Base-by-base conservation (phyloP, 192 early-diverging fungal species). In the Backusella mclennaniae region DNA sequence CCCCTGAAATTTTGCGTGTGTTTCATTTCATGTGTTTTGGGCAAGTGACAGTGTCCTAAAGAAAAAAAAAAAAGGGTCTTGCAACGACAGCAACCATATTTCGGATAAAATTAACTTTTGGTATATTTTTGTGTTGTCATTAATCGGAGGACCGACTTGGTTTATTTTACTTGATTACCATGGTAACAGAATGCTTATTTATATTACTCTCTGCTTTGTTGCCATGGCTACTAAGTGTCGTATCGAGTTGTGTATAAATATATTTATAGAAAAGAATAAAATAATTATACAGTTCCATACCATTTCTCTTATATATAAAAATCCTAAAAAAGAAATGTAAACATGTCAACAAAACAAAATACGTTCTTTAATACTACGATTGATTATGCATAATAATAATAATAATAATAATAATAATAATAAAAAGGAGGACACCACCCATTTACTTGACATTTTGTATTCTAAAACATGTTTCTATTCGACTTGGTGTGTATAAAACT, bases 341-440 rank as follows among this genome's bases (percentile, higher is more conserved):
- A 23, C n/a, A 56, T 56, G 53, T 63, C 56, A 63, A 63, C 56
- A 63, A 63, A 63, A 63, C 9, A 26, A 63, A 26, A 63, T 63
- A 29, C 56, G 56, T 63, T 68, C 35, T 68, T 17, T n/a, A 35
- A 35, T 38, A 35, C 6, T 38, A 68, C 36, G 19, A 68, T 36
- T 35, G 35, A 38, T 68, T 33, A 68, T 68, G 67, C 67, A 19
- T 68, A 1, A 68, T n/a, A 7, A n/a, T 68, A 2, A 36, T 36
- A 59, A 59, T 11, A 59, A 59, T 3, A 26, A 33, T 33, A 33
- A 31, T 31, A 31, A 33, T 33, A 12, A 11, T 8, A 26, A 26
- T 12, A 29, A 26, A 59, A 26, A 26, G 9, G 3, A 26, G 9
- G 7, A 29, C 1, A 0, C 23, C 6, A 23, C 9, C 9, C 53